phyloP scores from a whole-genome alignment of 2,329 filamentous ascomycete genomes.

The Gliomastix tumulicola region DNA sequence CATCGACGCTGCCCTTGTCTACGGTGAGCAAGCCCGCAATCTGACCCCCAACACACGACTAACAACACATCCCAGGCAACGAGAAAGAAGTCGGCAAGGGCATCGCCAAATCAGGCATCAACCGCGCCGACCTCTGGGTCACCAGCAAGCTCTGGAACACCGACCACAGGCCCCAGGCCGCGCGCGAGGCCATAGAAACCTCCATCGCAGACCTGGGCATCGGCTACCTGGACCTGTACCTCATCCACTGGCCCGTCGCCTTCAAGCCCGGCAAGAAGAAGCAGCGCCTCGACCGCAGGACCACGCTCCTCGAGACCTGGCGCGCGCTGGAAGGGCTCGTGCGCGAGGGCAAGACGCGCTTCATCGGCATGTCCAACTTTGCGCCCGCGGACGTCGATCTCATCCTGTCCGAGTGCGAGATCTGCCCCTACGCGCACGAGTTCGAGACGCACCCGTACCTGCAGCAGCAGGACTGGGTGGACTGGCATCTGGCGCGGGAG shows the following conservation, averaged over 20 bases:
- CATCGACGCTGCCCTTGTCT: conserved; percentile 3
- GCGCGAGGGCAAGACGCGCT: conserved; percentile 45
- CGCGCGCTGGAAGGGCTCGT: conserved; percentile 7
- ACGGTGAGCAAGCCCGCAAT: conserved; percentile 4
- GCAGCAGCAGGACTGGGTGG: conserved; percentile 30
- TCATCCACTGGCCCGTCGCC: conserved; percentile 5
- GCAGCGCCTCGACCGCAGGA: neutral
- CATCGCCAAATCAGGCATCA: conserved; percentile 23
- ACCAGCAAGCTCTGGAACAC: conserved; percentile 56
- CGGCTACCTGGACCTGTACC: conserved; percentile 3
- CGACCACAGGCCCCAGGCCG: conserved; percentile 33
- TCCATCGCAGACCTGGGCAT: conserved; percentile 2
- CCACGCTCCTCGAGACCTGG: conserved; percentile 5
- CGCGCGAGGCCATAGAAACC: conserved; percentile 10
- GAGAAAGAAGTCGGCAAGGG: conserved; percentile 27
- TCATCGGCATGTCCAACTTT: conserved; percentile 48
- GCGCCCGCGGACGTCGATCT: conserved; percentile 40
- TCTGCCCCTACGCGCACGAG: conserved; percentile 53
- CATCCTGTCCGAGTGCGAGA: conserved; percentile 47
- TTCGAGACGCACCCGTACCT: conserved; percentile 28
- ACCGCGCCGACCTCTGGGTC: conserved; percentile 28
- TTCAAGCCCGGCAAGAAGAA: neutral
- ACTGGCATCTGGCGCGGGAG: conserved; percentile 51
- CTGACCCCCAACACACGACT: too few relatives aligned
- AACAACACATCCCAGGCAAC: conserved; percentile 20